phyloP scores from a whole-genome alignment of 2,329 filamentous ascomycete genomes.

The Venturia aucupariae region DNA sequence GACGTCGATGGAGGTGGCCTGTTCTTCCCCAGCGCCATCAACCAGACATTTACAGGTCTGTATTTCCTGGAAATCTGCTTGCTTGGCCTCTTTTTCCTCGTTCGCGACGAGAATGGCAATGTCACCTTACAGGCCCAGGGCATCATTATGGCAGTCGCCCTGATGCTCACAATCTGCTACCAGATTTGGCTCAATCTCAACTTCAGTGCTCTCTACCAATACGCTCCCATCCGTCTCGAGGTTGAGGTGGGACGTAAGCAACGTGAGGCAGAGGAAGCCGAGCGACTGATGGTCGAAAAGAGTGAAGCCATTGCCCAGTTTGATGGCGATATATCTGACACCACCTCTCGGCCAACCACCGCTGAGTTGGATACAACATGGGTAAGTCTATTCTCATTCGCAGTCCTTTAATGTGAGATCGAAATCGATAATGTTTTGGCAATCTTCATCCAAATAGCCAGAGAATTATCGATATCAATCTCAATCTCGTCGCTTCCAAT shows the following conservation, averaged over 20 bases:
- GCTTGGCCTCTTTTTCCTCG: conserved; percentile 81
- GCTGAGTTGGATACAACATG: not conserved
- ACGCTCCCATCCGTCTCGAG: conserved; percentile 60
- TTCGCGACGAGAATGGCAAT: conserved; percentile 43
- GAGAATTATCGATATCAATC: not conserved
- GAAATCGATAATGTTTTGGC: not conserved
- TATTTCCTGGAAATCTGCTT: conserved; percentile 92
- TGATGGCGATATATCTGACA: not conserved
- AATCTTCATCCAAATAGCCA: not conserved
- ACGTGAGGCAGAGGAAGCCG: conserved; percentile 69
- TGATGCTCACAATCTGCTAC: conserved; percentile 63
- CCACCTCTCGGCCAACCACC: not conserved
- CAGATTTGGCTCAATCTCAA: conserved; percentile 73
- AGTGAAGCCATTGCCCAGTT: not conserved
- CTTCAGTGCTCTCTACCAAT: conserved; percentile 76
- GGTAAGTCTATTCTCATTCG: not conserved
- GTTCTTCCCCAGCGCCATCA: conserved; percentile 84
- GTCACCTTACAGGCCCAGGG: conserved; percentile 64
- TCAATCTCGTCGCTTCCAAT: not conserved
- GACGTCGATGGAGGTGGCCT: conserved; percentile 85
- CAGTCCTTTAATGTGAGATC: not conserved
- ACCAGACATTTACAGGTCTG: conserved; percentile 87
- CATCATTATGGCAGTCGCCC: conserved; percentile 69
- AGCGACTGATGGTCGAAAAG: conserved; percentile 29
- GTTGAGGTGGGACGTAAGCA: conserved; percentile 58